These are phyloP conservation scores for Boletus rubropictus DNA, from an alignment of 768 basidiomycete genomes.

Conservation along the genomic window DNA sequence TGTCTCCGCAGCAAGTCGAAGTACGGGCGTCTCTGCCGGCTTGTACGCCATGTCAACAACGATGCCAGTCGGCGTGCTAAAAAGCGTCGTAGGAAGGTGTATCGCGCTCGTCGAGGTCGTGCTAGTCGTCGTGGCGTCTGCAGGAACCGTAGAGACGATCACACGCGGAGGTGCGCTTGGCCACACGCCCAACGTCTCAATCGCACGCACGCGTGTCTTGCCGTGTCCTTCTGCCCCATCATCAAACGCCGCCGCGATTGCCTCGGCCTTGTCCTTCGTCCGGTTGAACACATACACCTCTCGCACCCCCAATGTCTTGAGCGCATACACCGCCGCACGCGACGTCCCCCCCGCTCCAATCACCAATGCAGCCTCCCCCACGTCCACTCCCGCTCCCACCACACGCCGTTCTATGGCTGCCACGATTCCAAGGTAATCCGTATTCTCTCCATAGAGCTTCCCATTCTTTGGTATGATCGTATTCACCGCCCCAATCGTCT, in stretches of 20 bases:
- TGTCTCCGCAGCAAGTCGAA: constrained; percentile 54
- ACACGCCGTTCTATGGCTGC: constrained; percentile 45
- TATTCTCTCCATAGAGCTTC: constrained; percentile 85
- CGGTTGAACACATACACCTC: constrained; percentile 87
- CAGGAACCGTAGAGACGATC: constrained; percentile 88
- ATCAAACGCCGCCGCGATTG: constrained; percentile 59
- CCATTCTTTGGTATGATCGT: constrained; percentile 57
- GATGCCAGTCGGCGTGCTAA: constrained; percentile 57
- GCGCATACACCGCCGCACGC: constrained; percentile 89
- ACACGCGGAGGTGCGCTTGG: constrained; percentile 55
- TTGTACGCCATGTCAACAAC: constrained; percentile 95
- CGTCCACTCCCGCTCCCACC: constrained; percentile 29
- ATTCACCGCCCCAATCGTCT: constrained; percentile 90
- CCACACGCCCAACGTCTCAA: constrained; percentile 56
- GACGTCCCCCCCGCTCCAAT: constrained; percentile 95
- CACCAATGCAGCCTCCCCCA: constrained; percentile 54
- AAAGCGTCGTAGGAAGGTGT: constrained; percentile 51
- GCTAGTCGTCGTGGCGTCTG: constrained; percentile 44
- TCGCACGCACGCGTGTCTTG: constrained; percentile 46
- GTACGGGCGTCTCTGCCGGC: constrained; percentile 77
- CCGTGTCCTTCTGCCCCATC: constrained; percentile 6
- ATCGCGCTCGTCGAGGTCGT: constrained; percentile 28
- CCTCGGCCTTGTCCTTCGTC: constrained; percentile 66
- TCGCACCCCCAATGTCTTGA: constrained; percentile 60
- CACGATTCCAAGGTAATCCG: constrained; percentile 89